A percentile compares a stretch with the other conserved stretches of the same genome.
These are phyloP conservation scores for Umbelopsis sp. DNA, from an alignment of 192 early-diverging fungal genomes.

Conservation along the genomic window DNA sequence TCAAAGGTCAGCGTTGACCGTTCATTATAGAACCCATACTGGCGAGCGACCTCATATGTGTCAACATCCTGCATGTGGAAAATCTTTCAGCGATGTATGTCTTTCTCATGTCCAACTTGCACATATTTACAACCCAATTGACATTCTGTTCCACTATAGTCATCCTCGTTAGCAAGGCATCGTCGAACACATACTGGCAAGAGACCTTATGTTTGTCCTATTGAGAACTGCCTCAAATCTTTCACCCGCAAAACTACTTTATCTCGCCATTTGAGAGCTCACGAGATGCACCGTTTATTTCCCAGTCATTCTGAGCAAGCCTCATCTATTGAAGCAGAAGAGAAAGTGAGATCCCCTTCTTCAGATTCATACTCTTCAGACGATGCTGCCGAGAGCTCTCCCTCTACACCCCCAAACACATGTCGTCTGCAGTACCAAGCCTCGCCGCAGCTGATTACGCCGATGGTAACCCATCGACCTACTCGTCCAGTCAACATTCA, in stretches of 20 bases:
- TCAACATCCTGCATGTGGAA: slow-evolving; percentile 61
- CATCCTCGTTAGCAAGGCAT: slow-evolving; percentile 78
- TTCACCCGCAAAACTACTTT: slow-evolving; percentile 73
- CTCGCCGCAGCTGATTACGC: slow-evolving; percentile 13
- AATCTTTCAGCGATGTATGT: slow-evolving; percentile 70
- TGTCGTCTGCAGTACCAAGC: slow-evolving; percentile 7
- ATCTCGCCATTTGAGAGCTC: slow-evolving; percentile 62
- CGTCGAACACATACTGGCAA: slow-evolving; percentile 79
- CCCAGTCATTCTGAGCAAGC: not conserved
- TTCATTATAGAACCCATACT: slow-evolving; percentile 65
- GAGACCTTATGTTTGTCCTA: slow-evolving; percentile 72
- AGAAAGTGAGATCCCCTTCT: slow-evolving; percentile 11
- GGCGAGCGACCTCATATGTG: slow-evolving; percentile 70
- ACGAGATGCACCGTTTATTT: slow-evolving; percentile 33
- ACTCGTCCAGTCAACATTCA: not conserved
- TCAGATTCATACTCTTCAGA: slow-evolving; percentile 14
- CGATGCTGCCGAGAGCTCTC: slow-evolving; percentile 15
- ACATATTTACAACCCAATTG: not conserved
- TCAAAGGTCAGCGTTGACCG: slow-evolving; percentile 60
- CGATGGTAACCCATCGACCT: slow-evolving; percentile 5
- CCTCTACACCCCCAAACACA: slow-evolving; percentile 15
- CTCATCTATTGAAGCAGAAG: not conserved
- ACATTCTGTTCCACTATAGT: slow-evolving; percentile 35
- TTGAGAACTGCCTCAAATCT: slow-evolving; percentile 70
- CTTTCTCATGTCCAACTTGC: not conserved